Conservation (phyloP, 2,329 filamentous ascomycete genomes). For the Calonectria pseudoreteaudii region DNA sequence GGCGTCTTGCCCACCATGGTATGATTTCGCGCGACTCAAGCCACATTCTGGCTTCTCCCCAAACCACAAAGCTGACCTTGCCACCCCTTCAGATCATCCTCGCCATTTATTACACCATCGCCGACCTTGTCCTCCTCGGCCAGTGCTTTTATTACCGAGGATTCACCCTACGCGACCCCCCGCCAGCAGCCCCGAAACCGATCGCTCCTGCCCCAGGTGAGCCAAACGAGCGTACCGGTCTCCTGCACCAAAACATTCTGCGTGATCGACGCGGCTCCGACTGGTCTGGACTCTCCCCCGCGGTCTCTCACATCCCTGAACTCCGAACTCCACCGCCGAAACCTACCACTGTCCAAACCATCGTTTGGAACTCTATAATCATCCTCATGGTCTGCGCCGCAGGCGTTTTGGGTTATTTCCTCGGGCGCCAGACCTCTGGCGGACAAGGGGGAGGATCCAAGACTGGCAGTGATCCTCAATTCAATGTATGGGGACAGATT, state of each 20-base stretch:
- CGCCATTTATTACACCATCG: constrained; percentile 93
- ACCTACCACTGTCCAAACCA: constrained; percentile 65
- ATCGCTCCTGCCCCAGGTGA: constrained; percentile 47
- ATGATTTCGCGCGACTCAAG: constrained; percentile 32
- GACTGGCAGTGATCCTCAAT: constrained; percentile 65
- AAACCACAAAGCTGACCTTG: constrained; percentile 24
- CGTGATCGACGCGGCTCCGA: constrained; percentile 63
- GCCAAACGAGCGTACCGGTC: constrained; percentile 63
- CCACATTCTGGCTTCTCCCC: background rate
- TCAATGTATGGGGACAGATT: constrained; percentile 85
- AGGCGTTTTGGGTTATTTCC: constrained; percentile 87
- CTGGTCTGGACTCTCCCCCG: constrained; percentile 80
- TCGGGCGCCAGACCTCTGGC: constrained; percentile 59
- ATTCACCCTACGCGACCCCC: constrained; percentile 74
- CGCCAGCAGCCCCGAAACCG: constrained; percentile 57
- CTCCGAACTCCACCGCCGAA: constrained; percentile 59
- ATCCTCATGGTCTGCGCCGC: constrained; percentile 86
- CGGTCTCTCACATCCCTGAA: constrained; percentile 76
- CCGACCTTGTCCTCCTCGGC: constrained; percentile 85
- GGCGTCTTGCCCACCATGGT: constrained; percentile 94
- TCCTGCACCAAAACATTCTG: constrained; percentile 26
- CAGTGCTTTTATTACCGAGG: constrained; percentile 98
- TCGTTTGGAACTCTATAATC: constrained; percentile 80
- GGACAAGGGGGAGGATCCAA: constrained; percentile 54
- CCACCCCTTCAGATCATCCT: constrained; percentile 73